Conservation (phyloP, 768 basidiomycete species). For the Termitomyces sp. region DNA sequence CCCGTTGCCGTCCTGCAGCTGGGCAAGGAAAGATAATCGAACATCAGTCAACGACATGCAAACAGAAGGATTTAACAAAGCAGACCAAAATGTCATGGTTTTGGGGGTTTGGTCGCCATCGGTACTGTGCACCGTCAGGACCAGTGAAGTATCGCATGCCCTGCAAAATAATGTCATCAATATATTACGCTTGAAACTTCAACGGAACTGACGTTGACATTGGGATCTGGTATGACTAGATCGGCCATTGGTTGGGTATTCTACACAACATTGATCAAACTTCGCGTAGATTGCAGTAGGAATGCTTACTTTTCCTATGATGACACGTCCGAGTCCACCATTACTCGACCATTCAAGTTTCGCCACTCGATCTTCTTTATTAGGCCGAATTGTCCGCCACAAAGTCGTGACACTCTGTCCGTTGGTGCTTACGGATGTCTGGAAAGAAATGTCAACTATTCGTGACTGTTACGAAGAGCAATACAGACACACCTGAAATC, state of each 20-base stretch:
- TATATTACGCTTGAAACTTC: conserved; percentile 7
- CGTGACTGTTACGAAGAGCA: conserved; percentile 10
- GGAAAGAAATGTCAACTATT: conserved; percentile 21
- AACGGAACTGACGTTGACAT: conserved; percentile 45
- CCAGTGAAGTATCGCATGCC: conserved; percentile 70
- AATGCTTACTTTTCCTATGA: conserved; percentile 70
- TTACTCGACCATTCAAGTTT: conserved; percentile 84
- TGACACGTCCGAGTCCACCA: conserved; percentile 78
- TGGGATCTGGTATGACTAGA: conserved; percentile 66
- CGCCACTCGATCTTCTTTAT: conserved; percentile 84
- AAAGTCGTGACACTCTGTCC: conserved; percentile 74
- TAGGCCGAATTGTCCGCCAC: conserved; percentile 75
- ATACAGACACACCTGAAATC: conserved; percentile 56
- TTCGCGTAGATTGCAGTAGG: conserved; percentile 10
- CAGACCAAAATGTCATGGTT: conserved; percentile 57
- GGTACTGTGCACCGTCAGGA: conserved; percentile 75
- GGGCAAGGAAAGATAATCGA: conserved; percentile 10
- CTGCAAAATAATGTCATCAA: conserved; percentile 26
- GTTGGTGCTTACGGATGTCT: conserved; percentile 60
- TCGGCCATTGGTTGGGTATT: conserved; percentile 78
- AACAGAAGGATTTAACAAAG: conserved; percentile 12
- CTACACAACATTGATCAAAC: conserved; percentile 34
- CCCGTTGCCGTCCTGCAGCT: conserved; percentile 71
- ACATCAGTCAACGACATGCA: conserved; percentile 14
- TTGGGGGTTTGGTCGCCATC: conserved; percentile 67